phyloP scores from a whole-genome alignment of 2,329 filamentous ascomycete genomes.

The Myriosclerotinia duriaeana region DNA sequence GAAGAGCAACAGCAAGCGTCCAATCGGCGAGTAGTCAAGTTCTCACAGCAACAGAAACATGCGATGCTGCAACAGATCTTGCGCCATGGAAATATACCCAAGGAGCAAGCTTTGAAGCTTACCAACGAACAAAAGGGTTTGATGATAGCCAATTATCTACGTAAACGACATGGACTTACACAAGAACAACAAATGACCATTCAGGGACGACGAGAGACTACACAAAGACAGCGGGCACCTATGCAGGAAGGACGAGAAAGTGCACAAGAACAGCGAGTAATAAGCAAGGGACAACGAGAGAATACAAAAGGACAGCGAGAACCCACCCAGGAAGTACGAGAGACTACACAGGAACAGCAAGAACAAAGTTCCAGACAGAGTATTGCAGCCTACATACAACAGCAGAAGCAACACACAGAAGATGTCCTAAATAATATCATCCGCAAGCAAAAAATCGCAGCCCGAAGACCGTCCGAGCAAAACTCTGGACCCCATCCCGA shows the following conservation, averaged over 20 bases:
- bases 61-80: constrained; percentile 4
- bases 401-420: neutral
- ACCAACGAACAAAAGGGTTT: neutral
- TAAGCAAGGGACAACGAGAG: too few relatives aligned
- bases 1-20: neutral
- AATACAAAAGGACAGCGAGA: too few relatives aligned
- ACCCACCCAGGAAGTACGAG: too few relatives aligned
- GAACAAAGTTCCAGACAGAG: neutral
- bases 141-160: neutral
- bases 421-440: neutral
- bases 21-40: neutral
- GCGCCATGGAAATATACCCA: neutral
- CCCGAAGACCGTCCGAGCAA: neutral
- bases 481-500: neutral
- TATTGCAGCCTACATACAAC: neutral
- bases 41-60: neutral
- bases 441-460: neutral
- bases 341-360: too few relatives aligned
- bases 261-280: too few relatives aligned
- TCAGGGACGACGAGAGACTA: too few relatives aligned
- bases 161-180: neutral
- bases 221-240: too few relatives aligned
- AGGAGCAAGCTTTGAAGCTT: neutral
- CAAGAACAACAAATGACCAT: neutral
- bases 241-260: too few relatives aligned